Conservation (phyloP, 1,284 basidiomycete species). For the Sanguinoderma infundibulare region DNA sequence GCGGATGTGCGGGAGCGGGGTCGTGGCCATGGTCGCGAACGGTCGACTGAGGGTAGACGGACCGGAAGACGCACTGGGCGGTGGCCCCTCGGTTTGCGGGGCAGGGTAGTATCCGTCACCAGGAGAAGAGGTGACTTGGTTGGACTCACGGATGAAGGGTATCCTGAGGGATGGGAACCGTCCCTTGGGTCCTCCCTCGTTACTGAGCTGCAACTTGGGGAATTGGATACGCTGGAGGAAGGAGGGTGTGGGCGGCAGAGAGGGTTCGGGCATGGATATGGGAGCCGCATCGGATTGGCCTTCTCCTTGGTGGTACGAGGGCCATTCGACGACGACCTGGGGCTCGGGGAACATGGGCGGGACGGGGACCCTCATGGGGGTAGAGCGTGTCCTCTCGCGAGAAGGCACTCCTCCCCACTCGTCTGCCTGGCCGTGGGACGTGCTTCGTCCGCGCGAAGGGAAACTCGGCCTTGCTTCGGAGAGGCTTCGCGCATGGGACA, state of each 20-base stretch:
- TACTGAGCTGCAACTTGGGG: slow-evolving; percentile 7
- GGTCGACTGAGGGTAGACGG: slow-evolving; percentile 18
- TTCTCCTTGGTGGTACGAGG: neutral
- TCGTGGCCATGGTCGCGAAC: slow-evolving; percentile 19
- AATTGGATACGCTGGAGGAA: slow-evolving; percentile 10
- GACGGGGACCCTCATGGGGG: slow-evolving; percentile 16
- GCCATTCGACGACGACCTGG: neutral
- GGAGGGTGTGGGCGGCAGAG: slow-evolving; percentile 1
- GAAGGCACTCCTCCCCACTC: slow-evolving; percentile 13
- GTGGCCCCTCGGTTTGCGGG: slow-evolving; percentile 1
- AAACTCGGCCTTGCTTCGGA: neutral
- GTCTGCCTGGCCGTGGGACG: neutral
- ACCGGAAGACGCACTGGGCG: slow-evolving; percentile 10
- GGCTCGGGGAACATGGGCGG: slow-evolving; percentile 16
- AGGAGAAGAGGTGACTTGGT: slow-evolving; percentile 18
- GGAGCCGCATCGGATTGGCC: neutral
- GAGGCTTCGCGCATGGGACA: neutral
- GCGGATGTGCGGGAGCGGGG: slow-evolving; percentile 7
- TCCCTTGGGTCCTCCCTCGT: slow-evolving; percentile 6
- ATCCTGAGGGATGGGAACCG: slow-evolving; percentile 19
- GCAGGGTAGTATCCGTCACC: neutral
- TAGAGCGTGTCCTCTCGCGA: slow-evolving; percentile 7
- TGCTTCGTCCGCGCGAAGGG: neutral
- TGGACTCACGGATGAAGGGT: slow-evolving; percentile 21
- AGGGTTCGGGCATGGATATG: slow-evolving; percentile 8